A percentile compares a stretch with the other conserved stretches of the same genome.
Evolutionary conservation across 169 alveolate species (phyloP).

Genomic region (Babesia microti): DNA sequence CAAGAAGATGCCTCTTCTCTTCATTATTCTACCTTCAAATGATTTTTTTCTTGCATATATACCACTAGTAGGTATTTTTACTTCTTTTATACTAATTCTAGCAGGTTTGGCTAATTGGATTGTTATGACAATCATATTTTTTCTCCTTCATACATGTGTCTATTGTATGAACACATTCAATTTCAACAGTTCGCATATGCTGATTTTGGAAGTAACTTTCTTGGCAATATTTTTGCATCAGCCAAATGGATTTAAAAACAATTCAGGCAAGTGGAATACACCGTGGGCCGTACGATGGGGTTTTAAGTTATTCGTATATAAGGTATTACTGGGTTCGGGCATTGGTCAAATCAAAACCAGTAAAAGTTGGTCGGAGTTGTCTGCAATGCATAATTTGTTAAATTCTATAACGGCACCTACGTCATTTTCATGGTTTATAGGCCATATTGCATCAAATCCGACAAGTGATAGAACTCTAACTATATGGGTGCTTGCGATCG

Average conservation of each 20-base stretch:
- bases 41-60: constrained; percentile 15
- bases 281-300: constrained; percentile 26
- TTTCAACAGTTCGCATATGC: constrained; percentile 19
- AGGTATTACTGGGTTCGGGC: constrained; percentile 29
- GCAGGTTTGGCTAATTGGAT: constrained; percentile 21
- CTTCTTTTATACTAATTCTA: constrained; percentile 7
- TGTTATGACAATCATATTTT: constrained; percentile 14
- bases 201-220: constrained; percentile 35
- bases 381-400: constrained; percentile 5
- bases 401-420: constrained; percentile 29
- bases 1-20: constrained; percentile 6
- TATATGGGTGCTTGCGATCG: constrained; percentile 9
- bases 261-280: constrained; percentile 7
- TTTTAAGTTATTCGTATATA: constrained; percentile 17
- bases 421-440: constrained; percentile 5
- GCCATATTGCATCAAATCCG: background rate
- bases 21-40: constrained; percentile 7
- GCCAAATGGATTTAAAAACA: constrained; percentile 22
- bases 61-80: constrained; percentile 17
- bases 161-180: constrained; percentile 13
- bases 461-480: no score
- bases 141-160: constrained; percentile 12
- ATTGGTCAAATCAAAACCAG: constrained; percentile 10
- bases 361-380: constrained; percentile 2
- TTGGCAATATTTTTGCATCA: constrained; percentile 22